Conservation (phyloP, 768 basidiomycete species). For the Goffeauzyma gilvescens region DNA sequence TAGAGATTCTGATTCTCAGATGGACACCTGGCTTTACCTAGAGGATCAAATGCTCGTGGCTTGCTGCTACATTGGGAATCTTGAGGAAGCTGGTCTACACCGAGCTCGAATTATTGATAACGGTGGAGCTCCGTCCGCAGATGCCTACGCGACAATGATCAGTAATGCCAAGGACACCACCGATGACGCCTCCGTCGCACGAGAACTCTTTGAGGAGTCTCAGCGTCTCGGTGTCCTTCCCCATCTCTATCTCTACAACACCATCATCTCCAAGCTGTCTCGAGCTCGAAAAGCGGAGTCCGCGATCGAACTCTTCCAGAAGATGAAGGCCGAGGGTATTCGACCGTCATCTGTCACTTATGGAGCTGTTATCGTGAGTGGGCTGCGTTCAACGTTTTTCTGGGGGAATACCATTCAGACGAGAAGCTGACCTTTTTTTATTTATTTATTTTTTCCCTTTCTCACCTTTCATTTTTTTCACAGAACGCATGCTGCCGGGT, state of each 20-base stretch:
- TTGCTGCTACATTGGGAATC: constrained; percentile 57
- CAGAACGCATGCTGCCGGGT: constrained; percentile 68
- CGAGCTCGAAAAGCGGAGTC: constrained; percentile 84
- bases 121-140: constrained; percentile 59
- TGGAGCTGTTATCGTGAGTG: constrained; percentile 58
- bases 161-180: constrained; percentile 78
- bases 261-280: constrained; percentile 84
- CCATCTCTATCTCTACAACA: constrained; percentile 85
- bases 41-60: constrained; percentile 84
- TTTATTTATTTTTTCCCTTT: neutral
- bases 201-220: constrained; percentile 65
- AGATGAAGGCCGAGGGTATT: constrained; percentile 54
- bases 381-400: too few species aligned
- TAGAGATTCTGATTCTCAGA: constrained; percentile 37
- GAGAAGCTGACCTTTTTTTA: constrained; percentile 5
- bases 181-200: constrained; percentile 74
- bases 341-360: constrained; percentile 72
- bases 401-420: neutral
- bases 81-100: constrained; percentile 63
- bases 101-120: constrained; percentile 56
- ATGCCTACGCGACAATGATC: constrained; percentile 83
- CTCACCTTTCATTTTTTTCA: neutral
- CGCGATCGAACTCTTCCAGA: constrained; percentile 67
- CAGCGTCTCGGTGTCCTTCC: constrained; percentile 49
- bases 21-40: constrained; percentile 49